Evolutionary conservation across 192 early-diverging fungal species (phyloP).

Genomic region (Jimgerdemannia lactiflua): DNA sequence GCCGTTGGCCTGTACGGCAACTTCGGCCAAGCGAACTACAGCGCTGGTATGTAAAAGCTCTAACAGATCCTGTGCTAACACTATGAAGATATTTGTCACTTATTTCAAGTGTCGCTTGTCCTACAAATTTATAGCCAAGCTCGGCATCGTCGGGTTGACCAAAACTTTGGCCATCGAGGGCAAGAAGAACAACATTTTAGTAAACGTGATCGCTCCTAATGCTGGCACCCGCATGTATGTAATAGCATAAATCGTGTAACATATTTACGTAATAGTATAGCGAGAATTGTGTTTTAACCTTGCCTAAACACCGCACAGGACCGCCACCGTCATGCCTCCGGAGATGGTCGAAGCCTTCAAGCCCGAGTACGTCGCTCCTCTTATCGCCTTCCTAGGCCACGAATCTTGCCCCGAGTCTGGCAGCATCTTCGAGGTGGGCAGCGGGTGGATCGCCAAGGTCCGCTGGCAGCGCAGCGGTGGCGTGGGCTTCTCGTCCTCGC

Average conservation of each 20-base stretch:
- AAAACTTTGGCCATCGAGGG: conserved; percentile 94
- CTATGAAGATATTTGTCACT: conserved; percentile 5
- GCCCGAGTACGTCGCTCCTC: conserved; percentile 94
- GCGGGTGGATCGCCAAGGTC: conserved; percentile 92
- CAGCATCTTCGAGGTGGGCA: conserved; percentile 94
- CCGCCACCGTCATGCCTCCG: conserved; percentile 93
- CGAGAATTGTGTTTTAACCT: no score
- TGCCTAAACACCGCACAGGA: conserved; percentile 17
- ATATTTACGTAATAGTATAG: no score
- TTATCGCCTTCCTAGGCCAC: conserved; percentile 90
- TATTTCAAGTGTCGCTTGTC: conserved; percentile 45
- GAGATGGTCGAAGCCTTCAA: conserved; percentile 95
- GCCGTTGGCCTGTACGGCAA: conserved; percentile 94
- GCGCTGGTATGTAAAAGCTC: neutral
- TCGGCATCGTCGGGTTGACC: conserved; percentile 86
- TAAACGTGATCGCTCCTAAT: conserved; percentile 95
- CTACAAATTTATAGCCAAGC: conserved; percentile 89
- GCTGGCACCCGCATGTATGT: conserved; percentile 87
- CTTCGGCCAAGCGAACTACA: conserved; percentile 62
- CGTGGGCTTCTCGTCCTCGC: conserved; percentile 85
- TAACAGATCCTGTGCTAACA: neutral
- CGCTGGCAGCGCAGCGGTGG: conserved; percentile 97
- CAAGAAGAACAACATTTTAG: conserved; percentile 84
- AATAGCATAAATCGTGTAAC: no score
- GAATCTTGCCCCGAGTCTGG: conserved; percentile 76